Evolutionary conservation across 805 yeast genomes (phyloP), one percentile per base, ranked within the genome.

Genomic region (Metschnikowia peoriensis): DNA sequence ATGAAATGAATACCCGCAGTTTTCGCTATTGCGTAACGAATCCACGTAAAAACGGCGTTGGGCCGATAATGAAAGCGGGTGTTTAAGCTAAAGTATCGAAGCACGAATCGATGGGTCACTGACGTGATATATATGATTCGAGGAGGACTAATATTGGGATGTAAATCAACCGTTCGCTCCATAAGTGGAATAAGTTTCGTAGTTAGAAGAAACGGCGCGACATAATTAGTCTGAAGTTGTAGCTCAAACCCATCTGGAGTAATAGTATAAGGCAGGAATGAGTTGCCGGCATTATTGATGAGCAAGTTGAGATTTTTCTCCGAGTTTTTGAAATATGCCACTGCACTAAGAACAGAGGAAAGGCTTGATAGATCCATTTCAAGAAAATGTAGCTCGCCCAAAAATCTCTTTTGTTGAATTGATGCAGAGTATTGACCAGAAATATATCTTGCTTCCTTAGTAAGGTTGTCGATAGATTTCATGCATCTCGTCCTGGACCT

Each of bases 251-350:
- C 83, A 60, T 86, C 90, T 37, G 72, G 76, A 0, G 96, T 87
- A 34, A 75, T 58, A 17, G 79, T 72, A 65, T 73, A 83, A 0
- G 96, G 93, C n/a, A 84, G 73, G 14, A 87, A 91, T 83, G 87
- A 85, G 6, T 86, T 82, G 1, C 96, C 94, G 1, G 96, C 92
- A 66, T 89, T 89, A 60, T 88, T 82, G 43, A 89, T 77, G 35
- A 89, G 72, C 22, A 89, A 67, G 65, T 88, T 84, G 32, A 89
- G 65, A 16, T 70, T 55, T 28, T 67, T 64, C 58, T 86, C 93
- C 48, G 69, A 58, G 14, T 66, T 65, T 41, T 68, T 68, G 53
- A 86, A 76, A 35, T 69, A 69, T 8, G 65, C 60, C 11, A 80
- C 81, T 0, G 89, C 87, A 10, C 51, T 47, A 12, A 67, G 46